These are phyloP conservation scores for Lepidopterella palustris DNA, from an alignment of 495 filamentous ascomycete genomes.

Conservation along the genomic window DNA sequence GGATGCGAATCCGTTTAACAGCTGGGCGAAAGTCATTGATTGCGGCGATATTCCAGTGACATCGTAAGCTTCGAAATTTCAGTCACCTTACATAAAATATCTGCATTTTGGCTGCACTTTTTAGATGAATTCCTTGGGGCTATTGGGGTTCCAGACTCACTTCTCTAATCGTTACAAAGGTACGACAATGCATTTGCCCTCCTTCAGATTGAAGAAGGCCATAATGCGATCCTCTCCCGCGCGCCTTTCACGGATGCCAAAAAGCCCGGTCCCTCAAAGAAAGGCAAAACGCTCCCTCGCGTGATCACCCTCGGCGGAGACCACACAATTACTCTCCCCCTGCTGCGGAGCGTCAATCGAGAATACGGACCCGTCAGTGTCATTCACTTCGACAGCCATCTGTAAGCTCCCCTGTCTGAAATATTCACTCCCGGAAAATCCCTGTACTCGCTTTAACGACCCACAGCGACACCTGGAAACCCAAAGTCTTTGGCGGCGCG, in stretches of 20 bases:
- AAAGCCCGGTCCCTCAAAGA: constrained; percentile 43
- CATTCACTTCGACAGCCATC: constrained; percentile 42
- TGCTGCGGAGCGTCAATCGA: constrained; percentile 44
- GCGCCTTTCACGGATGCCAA: constrained; percentile 46
- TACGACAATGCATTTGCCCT: constrained; percentile 42
- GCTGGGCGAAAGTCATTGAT: constrained; percentile 40
- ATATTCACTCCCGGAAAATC: not conserved
- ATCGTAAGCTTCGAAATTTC: constrained; percentile 38
- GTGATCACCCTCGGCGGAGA: constrained; percentile 47
- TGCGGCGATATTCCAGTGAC: constrained; percentile 41
- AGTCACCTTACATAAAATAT: not conserved
- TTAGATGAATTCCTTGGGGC: not conserved
- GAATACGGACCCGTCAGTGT: constrained; percentile 41
- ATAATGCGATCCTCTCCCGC: constrained; percentile 38
- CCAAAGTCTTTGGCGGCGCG: constrained; percentile 60
- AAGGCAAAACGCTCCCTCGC: constrained; percentile 49
- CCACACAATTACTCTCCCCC: constrained; percentile 57
- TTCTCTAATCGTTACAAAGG: constrained; percentile 10
- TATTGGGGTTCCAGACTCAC: not conserved
- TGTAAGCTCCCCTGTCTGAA: constrained; percentile 31
- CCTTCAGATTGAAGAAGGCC: constrained; percentile 42
- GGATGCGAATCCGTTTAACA: constrained; percentile 40
- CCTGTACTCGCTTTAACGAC: not conserved
- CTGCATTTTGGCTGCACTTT: too few relatives aligned
- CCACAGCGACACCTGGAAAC: constrained; percentile 55